Evolutionary conservation across 768 basidiomycete species (phyloP).

Genomic region (Lentinula sp.): DNA sequence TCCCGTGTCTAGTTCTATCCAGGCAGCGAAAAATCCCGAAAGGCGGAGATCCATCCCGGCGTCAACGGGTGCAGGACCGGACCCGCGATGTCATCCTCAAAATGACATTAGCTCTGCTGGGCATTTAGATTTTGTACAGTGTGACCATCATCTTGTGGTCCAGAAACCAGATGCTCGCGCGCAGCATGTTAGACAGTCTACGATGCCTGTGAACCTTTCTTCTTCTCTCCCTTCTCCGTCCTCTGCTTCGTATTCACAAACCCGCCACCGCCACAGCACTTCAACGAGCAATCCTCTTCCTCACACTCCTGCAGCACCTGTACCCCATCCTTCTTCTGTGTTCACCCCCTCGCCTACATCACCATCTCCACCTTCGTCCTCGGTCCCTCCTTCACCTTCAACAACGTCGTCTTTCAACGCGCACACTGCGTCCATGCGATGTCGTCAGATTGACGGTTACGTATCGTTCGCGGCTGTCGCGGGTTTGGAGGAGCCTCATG

Average conservation of each 20-base stretch:
- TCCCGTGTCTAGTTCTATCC: background rate
- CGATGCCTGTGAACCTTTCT: background rate
- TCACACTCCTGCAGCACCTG: background rate
- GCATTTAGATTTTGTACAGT: background rate
- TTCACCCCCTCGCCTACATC: background rate
- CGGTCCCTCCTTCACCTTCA: background rate
- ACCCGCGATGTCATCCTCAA: background rate
- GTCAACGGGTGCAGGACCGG: background rate
- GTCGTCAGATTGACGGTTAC: constrained; percentile 2
- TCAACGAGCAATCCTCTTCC: background rate
- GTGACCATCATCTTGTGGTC: background rate
- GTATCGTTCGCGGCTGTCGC: constrained; percentile 4
- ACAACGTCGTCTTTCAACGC: background rate
- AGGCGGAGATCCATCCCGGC: background rate
- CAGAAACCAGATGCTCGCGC: background rate
- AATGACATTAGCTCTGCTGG: background rate
- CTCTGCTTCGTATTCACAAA: background rate
- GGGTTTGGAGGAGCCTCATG: background rate
- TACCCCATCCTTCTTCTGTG: background rate
- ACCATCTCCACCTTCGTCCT: background rate
- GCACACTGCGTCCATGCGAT: background rate
- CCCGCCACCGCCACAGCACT: background rate
- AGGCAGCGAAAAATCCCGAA: background rate
- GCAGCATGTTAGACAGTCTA: background rate
- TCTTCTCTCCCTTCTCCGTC: background rate